These are phyloP conservation scores for Candida sanyaensis DNA, from an alignment of 1,139 yeast species.

Conservation along the genomic window DNA sequence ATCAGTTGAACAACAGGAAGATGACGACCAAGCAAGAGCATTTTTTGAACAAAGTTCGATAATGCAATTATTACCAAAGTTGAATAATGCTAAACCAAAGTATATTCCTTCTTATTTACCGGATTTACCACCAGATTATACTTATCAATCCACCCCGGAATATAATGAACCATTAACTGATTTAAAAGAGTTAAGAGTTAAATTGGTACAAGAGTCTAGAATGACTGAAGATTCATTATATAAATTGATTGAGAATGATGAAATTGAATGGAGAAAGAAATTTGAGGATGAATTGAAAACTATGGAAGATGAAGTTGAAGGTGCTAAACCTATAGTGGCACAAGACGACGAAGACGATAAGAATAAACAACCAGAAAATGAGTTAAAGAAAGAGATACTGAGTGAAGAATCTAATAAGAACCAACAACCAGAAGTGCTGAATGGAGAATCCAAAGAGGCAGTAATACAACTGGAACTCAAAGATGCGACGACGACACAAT, in stretches of 20 bases:
- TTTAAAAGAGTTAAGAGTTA: slow-evolving; percentile 68
- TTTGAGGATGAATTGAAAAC: slow-evolving; percentile 25
- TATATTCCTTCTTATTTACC: slow-evolving; percentile 81
- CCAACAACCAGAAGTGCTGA: slow-evolving; percentile 8
- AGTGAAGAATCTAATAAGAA: slow-evolving; percentile 11
- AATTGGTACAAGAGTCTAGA: slow-evolving; percentile 76
- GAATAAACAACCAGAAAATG: neutral
- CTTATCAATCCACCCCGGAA: slow-evolving; percentile 75
- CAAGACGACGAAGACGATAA: neutral
- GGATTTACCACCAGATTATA: slow-evolving; percentile 88
- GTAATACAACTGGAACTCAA: neutral
- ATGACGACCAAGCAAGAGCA: slow-evolving; percentile 31
- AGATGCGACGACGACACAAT: neutral
- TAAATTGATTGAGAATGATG: slow-evolving; percentile 50
- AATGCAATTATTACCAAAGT: slow-evolving; percentile 56
- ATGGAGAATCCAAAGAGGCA: neutral
- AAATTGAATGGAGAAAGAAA: slow-evolving; percentile 31
- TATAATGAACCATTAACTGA: slow-evolving; percentile 67
- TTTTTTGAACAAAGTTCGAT: slow-evolving; percentile 54
- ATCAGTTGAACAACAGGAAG: slow-evolving; percentile 4
- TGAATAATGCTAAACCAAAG: slow-evolving; percentile 45
- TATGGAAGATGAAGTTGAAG: slow-evolving; percentile 21
- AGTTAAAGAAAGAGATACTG: slow-evolving; percentile 12
- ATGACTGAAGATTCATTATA: slow-evolving; percentile 78
- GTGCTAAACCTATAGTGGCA: slow-evolving; percentile 14